Base-by-base conservation (phyloP, 129 eudicot species). In the Chrysanthemum seticuspe region DNA sequence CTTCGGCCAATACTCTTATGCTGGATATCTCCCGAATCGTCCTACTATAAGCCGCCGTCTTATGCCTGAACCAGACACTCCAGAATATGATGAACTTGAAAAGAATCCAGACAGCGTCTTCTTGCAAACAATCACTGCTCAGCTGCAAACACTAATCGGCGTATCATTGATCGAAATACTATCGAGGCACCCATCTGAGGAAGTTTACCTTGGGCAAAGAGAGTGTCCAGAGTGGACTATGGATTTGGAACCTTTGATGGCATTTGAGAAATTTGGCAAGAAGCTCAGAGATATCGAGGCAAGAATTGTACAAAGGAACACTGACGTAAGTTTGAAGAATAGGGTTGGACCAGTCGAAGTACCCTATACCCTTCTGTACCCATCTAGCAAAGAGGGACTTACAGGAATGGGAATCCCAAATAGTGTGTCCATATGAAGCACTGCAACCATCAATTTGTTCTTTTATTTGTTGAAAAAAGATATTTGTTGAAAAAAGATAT, bases 351-450 rank as follows among this genome's bases (percentile, higher is more conserved):
- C 86, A 4, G 94, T 79, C 2, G 64, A 81, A 29, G 52, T 90
- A 72, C 91, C 94, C 3, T 87, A 87, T 54, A 87, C 90, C 2
- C 73, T 87, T 85, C 68, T 87, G 2, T 90, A 82, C 74, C 93
- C 89, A 40, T 68, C 80, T 0, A 90, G 94, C 76, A 79, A 83
- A 77, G 74, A 48, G 18, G 96, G 90, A 4, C 76, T 89, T n/a
- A 87, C 96, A 1, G 92, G 88, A 27, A 87, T 70, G 74, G 96
- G 96, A 47, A 89, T 89, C 65, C 96, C 96, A 51, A 89, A 89
- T 21, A 89, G 93, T 74, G 84, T 82, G 23, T 74, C 96, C 1
- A 82, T 87, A 45, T 62, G 67, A 62, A 31, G 64, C 64, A 23
- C 64, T 21, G 12, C 36, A 59, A 57, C 31, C 29, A 7, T 57